These are phyloP conservation scores for Calonectria pteridis DNA, from an alignment of 2,329 filamentous ascomycete genomes.

Conservation along the genomic window DNA sequence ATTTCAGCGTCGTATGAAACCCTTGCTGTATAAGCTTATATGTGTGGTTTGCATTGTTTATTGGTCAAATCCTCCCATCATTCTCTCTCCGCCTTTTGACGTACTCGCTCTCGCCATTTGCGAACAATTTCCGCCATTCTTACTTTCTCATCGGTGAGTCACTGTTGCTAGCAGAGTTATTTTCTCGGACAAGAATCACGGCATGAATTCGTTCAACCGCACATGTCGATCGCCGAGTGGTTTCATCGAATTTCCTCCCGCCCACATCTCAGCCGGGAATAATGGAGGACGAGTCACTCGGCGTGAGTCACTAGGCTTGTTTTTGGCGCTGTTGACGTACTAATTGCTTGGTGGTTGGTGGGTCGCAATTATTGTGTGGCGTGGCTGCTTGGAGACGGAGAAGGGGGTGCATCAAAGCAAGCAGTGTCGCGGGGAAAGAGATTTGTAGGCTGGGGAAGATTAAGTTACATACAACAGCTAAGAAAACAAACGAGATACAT, in stretches of 20 bases:
- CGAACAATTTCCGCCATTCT: background rate
- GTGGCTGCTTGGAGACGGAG: background rate
- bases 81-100: background rate
- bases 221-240: background rate
- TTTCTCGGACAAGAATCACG: background rate
- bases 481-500: background rate
- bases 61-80: background rate
- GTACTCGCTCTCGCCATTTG: background rate
- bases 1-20: background rate
- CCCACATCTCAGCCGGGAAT: background rate
- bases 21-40: background rate
- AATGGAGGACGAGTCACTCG: slow-evolving; percentile 34
- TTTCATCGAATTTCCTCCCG: background rate
- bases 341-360: background rate
- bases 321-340: background rate
- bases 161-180: background rate
- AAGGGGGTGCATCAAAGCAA: background rate
- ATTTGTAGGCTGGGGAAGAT: background rate
- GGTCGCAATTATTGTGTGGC: background rate
- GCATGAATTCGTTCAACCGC: background rate
- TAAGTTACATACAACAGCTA: background rate
- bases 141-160: background rate
- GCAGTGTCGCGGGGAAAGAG: background rate
- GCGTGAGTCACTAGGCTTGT: slow-evolving; percentile 39
- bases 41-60: background rate